phyloP scores from a whole-genome alignment of 2,329 filamentous ascomycete species.

The Talaromyces atroroseus region DNA sequence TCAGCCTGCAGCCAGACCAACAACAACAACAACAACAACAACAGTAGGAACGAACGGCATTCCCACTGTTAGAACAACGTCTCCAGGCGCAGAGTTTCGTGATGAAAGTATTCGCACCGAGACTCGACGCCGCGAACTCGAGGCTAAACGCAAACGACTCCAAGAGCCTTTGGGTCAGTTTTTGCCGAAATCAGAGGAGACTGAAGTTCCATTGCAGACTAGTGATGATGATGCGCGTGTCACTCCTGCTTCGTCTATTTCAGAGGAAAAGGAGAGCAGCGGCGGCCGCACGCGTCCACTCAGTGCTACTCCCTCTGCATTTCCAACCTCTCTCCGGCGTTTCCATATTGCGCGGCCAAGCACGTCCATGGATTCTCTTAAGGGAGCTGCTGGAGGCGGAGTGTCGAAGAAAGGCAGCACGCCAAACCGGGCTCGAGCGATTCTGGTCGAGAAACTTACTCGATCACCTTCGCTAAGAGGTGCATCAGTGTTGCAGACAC shows the following conservation, averaged over 20 bases:
- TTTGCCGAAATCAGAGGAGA: not conserved
- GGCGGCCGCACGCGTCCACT: not conserved
- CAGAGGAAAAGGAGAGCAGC: not conserved
- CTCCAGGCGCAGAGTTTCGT: slow-evolving; percentile 37
- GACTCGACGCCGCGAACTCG: slow-evolving; percentile 25
- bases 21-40: no score
- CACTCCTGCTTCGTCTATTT: slow-evolving; percentile 19
- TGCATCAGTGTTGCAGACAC: slow-evolving; percentile 27
- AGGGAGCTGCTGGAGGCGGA: slow-evolving; percentile 25
- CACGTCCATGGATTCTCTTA: slow-evolving; percentile 22
- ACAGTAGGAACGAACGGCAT: slow-evolving; percentile 20
- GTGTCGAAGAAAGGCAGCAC: slow-evolving; percentile 31
- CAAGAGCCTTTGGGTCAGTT: slow-evolving; percentile 20
- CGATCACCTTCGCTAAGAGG: slow-evolving; percentile 29
- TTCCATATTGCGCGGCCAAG: slow-evolving; percentile 37
- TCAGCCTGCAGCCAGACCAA: slow-evolving; percentile 5
- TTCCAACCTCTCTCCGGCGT: slow-evolving; percentile 29
- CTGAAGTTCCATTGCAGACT: not conserved
- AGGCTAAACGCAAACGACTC: slow-evolving; percentile 23
- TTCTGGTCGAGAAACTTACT: slow-evolving; percentile 37
- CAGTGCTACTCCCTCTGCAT: slow-evolving; percentile 15
- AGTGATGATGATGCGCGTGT: slow-evolving; percentile 3
- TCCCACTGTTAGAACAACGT: slow-evolving; percentile 38
- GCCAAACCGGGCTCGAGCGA: slow-evolving; percentile 25
- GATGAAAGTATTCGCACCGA: slow-evolving; percentile 28